A percentile compares a stretch with the other conserved stretches of the same genome.
Evolutionary conservation across 495 filamentous ascomycete genomes (phyloP).

Genomic region (Parachaetomium inaequale): DNA sequence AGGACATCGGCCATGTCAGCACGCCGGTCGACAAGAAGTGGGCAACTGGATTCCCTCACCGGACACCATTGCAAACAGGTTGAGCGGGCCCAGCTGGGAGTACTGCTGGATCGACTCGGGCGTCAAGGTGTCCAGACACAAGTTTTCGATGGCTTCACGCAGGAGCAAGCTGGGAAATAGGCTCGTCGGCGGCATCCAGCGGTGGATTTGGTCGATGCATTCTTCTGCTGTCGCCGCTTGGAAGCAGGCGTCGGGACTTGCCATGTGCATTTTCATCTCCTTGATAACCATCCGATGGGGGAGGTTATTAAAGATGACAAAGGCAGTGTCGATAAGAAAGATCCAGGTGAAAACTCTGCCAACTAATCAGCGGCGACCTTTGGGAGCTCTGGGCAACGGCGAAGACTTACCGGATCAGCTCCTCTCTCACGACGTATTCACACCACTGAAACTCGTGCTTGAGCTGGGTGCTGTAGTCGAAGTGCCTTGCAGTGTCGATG

Average conservation of each 20-base stretch:
- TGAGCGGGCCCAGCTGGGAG: constrained; percentile 30
- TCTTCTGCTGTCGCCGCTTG: constrained; percentile 26
- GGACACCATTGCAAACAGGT: constrained; percentile 33
- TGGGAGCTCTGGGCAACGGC: too few species aligned
- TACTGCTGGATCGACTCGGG: constrained; percentile 15
- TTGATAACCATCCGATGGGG: constrained; percentile 37
- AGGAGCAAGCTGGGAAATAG: constrained; percentile 26
- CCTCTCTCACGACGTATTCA: constrained; percentile 30
- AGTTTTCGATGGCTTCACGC: constrained; percentile 28
- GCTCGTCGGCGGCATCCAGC: constrained; percentile 24
- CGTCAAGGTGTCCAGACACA: constrained; percentile 21
- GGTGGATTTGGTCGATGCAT: constrained; percentile 26
- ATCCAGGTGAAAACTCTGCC: constrained; percentile 28
- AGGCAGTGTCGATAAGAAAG: constrained; percentile 32
- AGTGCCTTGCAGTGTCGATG: constrained; percentile 28
- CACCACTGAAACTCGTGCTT: constrained; percentile 30
- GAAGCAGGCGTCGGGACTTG: constrained; percentile 31
- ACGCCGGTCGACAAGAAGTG: too few species aligned
- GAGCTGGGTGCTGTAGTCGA: constrained; percentile 23
- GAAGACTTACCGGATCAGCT: constrained; percentile 28
- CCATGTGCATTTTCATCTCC: constrained; percentile 36
- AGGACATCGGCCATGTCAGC: not conserved
- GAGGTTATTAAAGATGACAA: constrained; percentile 37
- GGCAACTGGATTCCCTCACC: constrained; percentile 15
- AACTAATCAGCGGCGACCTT: not conserved